These are phyloP conservation scores for Candida argentea DNA, from an alignment of 805 yeast genomes.

Conservation along the genomic window DNA sequence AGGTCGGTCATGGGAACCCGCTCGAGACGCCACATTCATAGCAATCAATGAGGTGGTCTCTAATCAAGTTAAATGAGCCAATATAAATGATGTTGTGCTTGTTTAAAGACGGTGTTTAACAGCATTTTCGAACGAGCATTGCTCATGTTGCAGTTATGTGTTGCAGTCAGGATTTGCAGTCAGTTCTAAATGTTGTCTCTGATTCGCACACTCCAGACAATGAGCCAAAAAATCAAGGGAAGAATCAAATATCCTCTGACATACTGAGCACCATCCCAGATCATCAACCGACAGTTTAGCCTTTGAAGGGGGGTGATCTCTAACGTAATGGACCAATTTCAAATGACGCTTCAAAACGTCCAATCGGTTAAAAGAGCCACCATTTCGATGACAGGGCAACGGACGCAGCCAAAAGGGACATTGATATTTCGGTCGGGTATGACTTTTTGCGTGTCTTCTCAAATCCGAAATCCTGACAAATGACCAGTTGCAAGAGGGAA, in stretches of 20 bases:
- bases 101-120: too few species aligned
- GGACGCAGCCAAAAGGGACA: constrained; percentile 68
- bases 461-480: constrained; percentile 62
- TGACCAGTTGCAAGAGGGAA: constrained; percentile 51
- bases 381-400: constrained; percentile 65
- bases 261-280: constrained; percentile 60
- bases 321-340: constrained; percentile 57
- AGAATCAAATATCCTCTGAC: constrained; percentile 45
- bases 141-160: too few species aligned
- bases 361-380: constrained; percentile 63
- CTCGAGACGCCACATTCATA: too few species aligned
- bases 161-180: not conserved
- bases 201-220: constrained; percentile 50
- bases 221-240: constrained; percentile 55
- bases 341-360: constrained; percentile 71
- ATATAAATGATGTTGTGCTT: too few species aligned
- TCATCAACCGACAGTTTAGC: constrained; percentile 29
- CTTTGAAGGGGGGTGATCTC: constrained; percentile 25
- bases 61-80: too few species aligned
- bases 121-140: too few species aligned
- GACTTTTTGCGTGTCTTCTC: constrained; percentile 58
- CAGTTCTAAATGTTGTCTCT: too few species aligned
- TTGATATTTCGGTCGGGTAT: constrained; percentile 52
- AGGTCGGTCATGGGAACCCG: too few species aligned
- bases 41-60: too few species aligned